These are phyloP conservation scores for Microcyclospora pomicola DNA, from an alignment of 2,329 filamentous ascomycete species.

Conservation along the genomic window DNA sequence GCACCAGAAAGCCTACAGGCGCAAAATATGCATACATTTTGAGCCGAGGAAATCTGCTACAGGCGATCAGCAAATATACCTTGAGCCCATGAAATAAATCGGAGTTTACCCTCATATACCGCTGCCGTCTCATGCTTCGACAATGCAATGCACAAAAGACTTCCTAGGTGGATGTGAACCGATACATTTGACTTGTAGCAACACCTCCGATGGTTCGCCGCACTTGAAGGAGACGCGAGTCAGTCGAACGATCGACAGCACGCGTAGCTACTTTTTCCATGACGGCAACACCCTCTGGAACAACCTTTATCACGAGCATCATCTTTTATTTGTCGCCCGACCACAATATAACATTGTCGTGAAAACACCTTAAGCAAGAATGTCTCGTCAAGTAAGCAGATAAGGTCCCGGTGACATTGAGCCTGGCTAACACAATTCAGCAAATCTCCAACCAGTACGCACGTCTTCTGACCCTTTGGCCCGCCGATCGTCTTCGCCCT, in stretches of 20 bases:
- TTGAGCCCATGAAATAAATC: no score
- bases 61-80: no score
- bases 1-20: constrained; percentile 14
- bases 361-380: constrained; percentile 1
- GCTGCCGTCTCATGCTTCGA: constrained; percentile 16
- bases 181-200: no score
- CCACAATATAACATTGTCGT: background rate
- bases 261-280: no score
- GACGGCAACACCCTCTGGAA: no score
- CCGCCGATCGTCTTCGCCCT: constrained; percentile 36
- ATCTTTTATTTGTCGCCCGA: background rate
- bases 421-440: constrained; percentile 7
- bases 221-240: no score
- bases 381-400: constrained; percentile 14
- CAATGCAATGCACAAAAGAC: no score
- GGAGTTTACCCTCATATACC: constrained; percentile 12
- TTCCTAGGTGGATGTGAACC: no score
- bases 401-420: background rate
- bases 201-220: no score
- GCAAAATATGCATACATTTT: constrained; percentile 22
- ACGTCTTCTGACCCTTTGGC: constrained; percentile 37
- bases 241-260: no score
- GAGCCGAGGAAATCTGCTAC: constrained; percentile 15
- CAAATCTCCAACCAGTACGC: constrained; percentile 34
- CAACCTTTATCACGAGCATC: no score